Conservation (phyloP, 257 asterid genomes). For the Gentiana dahurica region DNA sequence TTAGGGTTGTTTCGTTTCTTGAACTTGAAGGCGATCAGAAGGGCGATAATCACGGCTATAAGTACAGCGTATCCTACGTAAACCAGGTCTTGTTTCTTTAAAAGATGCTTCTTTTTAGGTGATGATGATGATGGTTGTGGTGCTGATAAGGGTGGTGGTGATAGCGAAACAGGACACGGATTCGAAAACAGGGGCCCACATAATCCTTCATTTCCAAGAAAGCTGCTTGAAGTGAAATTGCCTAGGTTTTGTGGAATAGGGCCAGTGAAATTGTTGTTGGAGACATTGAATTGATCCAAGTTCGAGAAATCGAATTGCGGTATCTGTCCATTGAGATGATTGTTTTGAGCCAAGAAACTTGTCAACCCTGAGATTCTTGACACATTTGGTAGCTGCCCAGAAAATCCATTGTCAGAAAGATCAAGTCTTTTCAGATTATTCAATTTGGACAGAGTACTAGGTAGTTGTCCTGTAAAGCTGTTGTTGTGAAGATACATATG, state of each 20-base stretch:
- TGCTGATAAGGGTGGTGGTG: constrained; percentile 4
- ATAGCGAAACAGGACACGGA: constrained; percentile 30
- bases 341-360: constrained; percentile 47
- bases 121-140: not conserved
- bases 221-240: constrained; percentile 28
- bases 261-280: constrained; percentile 52
- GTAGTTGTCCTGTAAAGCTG: constrained; percentile 38
- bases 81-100: constrained; percentile 30
- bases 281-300: constrained; percentile 50
- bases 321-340: constrained; percentile 35
- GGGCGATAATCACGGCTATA: constrained; percentile 23
- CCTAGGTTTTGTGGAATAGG: constrained; percentile 36
- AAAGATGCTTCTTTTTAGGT: constrained; percentile 12
- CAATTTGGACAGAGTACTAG: constrained; percentile 34
- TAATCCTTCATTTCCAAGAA: constrained; percentile 45
- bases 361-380: constrained; percentile 50
- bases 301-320: constrained; percentile 47
- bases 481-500: constrained; percentile 45
- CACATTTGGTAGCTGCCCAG: constrained; percentile 50
- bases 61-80: constrained; percentile 53
- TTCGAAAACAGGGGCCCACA: constrained; percentile 42
- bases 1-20: constrained; percentile 7
- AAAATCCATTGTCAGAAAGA: constrained; percentile 42
- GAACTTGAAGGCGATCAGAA: constrained; percentile 19
- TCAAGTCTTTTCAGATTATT: constrained; percentile 37